These are phyloP conservation scores for Ophiostoma fasciatum DNA, from an alignment of 2,329 filamentous ascomycete species.

Conservation along the genomic window DNA sequence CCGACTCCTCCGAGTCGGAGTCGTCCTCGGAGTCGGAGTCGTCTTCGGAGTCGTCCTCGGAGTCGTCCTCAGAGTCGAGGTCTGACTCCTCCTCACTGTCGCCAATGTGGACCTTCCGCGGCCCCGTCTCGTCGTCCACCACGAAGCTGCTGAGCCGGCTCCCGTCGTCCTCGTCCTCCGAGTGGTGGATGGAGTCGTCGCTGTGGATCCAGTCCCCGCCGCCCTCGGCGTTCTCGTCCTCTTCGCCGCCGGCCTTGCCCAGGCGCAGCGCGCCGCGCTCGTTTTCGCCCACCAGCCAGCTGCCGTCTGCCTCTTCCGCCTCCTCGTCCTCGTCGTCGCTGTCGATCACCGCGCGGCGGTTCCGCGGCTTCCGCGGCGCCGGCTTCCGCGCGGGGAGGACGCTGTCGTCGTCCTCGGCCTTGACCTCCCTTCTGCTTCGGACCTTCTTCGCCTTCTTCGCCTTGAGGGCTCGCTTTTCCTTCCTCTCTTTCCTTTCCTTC, in stretches of 20 bases:
- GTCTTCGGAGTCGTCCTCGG: conserved; percentile 1
- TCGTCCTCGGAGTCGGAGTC: conserved; percentile 9
- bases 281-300: conserved; percentile 64
- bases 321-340: conserved; percentile 45
- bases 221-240: conserved; percentile 53
- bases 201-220: conserved; percentile 66
- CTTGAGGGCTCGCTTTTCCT: conserved; percentile 23
- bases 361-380: conserved; percentile 24
- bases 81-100: too few relatives aligned
- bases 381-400: conserved; percentile 8
- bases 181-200: conserved; percentile 48
- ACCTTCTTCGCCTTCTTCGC: conserved; percentile 20
- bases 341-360: conserved; percentile 44
- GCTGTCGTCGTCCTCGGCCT: conserved; percentile 19
- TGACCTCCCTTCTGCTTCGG: conserved; percentile 23
- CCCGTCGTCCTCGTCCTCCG: conserved; percentile 35
- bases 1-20: conserved; percentile 12
- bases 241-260: conserved; percentile 61
- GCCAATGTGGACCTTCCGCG: conserved; percentile 10
- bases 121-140: conserved; percentile 30
- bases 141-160: conserved; percentile 42
- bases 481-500: conserved; percentile 22
- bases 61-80: conserved; percentile 1
- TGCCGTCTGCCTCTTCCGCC: conserved; percentile 48
- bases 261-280: conserved; percentile 46